Percentiles rank a stretch among this genome's conserved stretches.
phyloP scores from a whole-genome alignment of 2,329 filamentous ascomycete genomes.

The Fusarium sterilihyphosum region DNA sequence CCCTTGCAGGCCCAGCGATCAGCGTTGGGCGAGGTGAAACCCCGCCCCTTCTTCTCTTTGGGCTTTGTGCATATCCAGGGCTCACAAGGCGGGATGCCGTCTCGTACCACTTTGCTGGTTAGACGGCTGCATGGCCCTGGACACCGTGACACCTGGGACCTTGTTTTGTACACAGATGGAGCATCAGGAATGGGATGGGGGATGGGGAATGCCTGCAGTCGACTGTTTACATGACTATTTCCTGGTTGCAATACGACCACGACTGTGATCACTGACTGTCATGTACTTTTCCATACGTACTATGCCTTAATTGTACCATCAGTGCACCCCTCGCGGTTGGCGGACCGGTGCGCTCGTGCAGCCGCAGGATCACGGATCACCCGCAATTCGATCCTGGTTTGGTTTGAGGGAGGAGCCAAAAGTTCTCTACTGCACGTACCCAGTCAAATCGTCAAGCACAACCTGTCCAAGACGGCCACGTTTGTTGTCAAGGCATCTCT shows the following conservation, averaged over 20 bases:
- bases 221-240: background rate
- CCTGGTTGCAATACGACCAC: constrained; percentile 1
- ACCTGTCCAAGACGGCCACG: constrained; percentile 44
- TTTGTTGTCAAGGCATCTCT: constrained; percentile 31
- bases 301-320: constrained; percentile 1
- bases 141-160: constrained; percentile 1
- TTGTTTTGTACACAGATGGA: constrained; percentile 3
- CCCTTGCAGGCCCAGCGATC: constrained; percentile 38
- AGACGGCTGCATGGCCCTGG: constrained; percentile 32
- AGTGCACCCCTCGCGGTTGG: constrained; percentile 35
- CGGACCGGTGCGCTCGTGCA: constrained; percentile 51
- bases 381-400: constrained; percentile 45
- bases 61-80: constrained; percentile 34
- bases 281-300: background rate
- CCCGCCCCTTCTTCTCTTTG: constrained; percentile 36
- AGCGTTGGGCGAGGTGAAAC: constrained; percentile 30
- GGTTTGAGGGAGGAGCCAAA: constrained; percentile 21
- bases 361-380: constrained; percentile 45
- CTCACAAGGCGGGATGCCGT: constrained; percentile 31
- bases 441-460: constrained; percentile 28
- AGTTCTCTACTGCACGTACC: constrained; percentile 3
- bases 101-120: constrained; percentile 37
- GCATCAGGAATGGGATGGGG: background rate
- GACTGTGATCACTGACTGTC: background rate
- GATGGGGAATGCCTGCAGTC: background rate